Conservation (phyloP, 2,329 filamentous ascomycete genomes). For the Fusarium dlaminii region DNA sequence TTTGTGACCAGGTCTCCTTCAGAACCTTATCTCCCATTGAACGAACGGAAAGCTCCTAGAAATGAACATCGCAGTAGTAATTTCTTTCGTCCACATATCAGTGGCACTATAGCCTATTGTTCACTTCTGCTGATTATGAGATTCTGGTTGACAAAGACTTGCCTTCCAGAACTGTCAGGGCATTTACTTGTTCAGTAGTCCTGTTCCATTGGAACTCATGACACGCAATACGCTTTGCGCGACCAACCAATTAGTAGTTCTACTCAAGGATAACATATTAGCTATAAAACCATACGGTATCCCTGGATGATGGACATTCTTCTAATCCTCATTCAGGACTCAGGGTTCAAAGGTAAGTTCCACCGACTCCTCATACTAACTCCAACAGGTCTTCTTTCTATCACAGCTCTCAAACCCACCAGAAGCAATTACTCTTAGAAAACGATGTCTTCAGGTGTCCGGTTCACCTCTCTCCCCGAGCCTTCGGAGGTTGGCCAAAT, state of each 20-base stretch:
- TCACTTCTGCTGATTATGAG: accelerated
- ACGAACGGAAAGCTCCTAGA: neutral
- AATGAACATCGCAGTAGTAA: neutral
- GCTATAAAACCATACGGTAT: neutral
- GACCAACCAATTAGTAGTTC: neutral
- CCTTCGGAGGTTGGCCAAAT: neutral
- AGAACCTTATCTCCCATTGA: neutral
- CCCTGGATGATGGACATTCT: accelerated
- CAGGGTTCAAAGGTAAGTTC: neutral
- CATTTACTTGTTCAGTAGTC: neutral
- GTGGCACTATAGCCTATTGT: neutral
- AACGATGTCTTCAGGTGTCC: neutral
- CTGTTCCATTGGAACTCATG: neutral
- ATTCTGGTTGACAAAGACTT: accelerated
- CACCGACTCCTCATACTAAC: too few relatives aligned
- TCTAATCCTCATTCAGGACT: accelerated
- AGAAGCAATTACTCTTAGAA: too few relatives aligned
- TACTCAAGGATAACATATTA: accelerated
- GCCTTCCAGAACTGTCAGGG: accelerated
- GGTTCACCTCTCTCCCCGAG: neutral
- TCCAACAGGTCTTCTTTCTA: too few relatives aligned
- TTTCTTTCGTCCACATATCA: accelerated
- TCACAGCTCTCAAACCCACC: accelerated
- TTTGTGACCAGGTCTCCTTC: neutral
- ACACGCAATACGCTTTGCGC: accelerated